phyloP scores from a whole-genome alignment of 192 early-diverging fungal species.

The Coemansia sp. region DNA sequence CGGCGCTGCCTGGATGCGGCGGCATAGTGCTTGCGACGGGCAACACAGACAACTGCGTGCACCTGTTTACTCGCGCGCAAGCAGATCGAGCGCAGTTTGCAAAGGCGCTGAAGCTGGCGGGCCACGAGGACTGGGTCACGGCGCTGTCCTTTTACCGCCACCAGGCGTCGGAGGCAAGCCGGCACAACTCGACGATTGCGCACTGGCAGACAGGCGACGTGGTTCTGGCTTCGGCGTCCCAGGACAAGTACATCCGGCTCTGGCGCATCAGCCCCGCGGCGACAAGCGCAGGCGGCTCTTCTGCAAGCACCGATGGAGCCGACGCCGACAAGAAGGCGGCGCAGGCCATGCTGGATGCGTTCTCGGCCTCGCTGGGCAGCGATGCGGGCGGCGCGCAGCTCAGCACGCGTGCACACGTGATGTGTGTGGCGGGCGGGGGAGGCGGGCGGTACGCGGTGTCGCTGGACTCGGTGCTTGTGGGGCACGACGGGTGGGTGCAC shows the following conservation, averaged over 20 bases:
- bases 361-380: background rate
- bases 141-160: conserved; percentile 69
- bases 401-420: conserved; percentile 74
- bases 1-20: conserved; percentile 54
- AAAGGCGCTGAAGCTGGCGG: conserved; percentile 62
- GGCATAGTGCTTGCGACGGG: conserved; percentile 74
- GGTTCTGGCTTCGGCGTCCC: conserved; percentile 81
- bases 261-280: conserved; percentile 56
- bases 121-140: conserved; percentile 93
- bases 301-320: background rate
- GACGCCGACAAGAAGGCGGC: conserved; percentile 3
- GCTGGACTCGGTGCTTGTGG: conserved; percentile 88
- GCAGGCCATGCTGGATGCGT: conserved; percentile 22
- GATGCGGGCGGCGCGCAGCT: conserved; percentile 49
- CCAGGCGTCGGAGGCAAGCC: conserved; percentile 23
- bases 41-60: conserved; percentile 73
- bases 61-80: conserved; percentile 59
- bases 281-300: background rate
- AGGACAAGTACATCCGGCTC: conserved; percentile 89
- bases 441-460: conserved; percentile 51
- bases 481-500: conserved; percentile 96
- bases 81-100: conserved; percentile 53
- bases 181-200: conserved; percentile 7
- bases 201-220: conserved; percentile 73
- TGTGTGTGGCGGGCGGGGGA: background rate